Evolutionary conservation across 2,329 filamentous ascomycete species (phyloP).

Genomic region (Apiospora pterosperma): DNA sequence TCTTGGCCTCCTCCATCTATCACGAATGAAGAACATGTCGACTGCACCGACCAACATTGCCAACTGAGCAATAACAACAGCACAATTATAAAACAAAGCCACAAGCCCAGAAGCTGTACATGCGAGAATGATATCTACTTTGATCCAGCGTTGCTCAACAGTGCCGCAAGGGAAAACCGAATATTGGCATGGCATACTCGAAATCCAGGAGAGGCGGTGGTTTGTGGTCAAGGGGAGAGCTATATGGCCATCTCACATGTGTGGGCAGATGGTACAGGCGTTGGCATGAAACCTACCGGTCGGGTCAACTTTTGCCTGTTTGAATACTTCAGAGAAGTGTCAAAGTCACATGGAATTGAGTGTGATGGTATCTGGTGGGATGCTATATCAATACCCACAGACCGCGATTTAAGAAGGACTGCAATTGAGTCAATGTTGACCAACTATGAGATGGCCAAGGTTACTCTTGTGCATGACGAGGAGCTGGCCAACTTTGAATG

Average conservation of each 20-base stretch:
- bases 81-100: slow-evolving; percentile 6
- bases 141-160: too few relatives aligned
- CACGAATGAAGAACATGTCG: too few relatives aligned
- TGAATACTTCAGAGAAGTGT: neutral
- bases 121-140: too few relatives aligned
- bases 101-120: neutral
- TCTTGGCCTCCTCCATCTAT: too few relatives aligned
- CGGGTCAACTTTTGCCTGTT: slow-evolving; percentile 4
- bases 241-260: slow-evolving; percentile 11
- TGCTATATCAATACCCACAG: slow-evolving; percentile 6
- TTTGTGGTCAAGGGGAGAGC: neutral
- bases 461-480: slow-evolving; percentile 5
- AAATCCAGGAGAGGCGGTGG: neutral
- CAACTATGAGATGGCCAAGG: slow-evolving; percentile 6
- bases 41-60: slow-evolving; percentile 9
- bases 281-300: neutral
- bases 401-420: neutral
- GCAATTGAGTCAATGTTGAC: slow-evolving; percentile 5
- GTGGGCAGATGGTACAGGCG: slow-evolving; percentile 9
- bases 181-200: too few relatives aligned
- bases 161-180: too few relatives aligned
- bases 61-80: slow-evolving; percentile 4
- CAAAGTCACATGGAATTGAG: neutral
- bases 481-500: slow-evolving; percentile 1
- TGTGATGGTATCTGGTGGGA: slow-evolving; percentile 7